Evolutionary conservation across 257 asterid genomes (phyloP), one percentile per base, ranked within the genome.

Genomic region (Solanum medicagineum): DNA sequence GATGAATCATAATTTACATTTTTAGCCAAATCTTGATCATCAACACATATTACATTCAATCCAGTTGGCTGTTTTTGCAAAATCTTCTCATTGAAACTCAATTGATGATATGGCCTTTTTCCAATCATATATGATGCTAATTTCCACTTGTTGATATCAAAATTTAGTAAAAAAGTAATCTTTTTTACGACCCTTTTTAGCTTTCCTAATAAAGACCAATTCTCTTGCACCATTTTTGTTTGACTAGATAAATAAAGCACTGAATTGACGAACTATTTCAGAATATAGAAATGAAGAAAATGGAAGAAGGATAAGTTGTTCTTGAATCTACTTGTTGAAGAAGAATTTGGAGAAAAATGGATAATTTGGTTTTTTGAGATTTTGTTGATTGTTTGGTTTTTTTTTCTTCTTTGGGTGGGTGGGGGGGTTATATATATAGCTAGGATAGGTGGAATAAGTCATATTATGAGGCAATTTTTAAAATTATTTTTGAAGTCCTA

Each of bases 161-260:
- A 88, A 40, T 91, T 88, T 44, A 95, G 83, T 56, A 96, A 84
- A 69, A 95, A 86, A 20, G 81, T 94, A 24, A 96, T 93, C 90
- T 96, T 96, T 84, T 89, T 96, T 89, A 96, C 98, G 4, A 97
- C 97, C 85, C 89, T 91, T 81, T 86, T 94, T 10, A 96, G 89
- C 80, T 94, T 90, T 74, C 91, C 93, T 17, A 96, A 53, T 91
- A 92, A 73, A 6, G 88, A 26, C 95, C 93, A 89, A 11, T 81
- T 77, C 14, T 75, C 92, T 14, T 6, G 69, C 10, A 81, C 90
- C 97, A 93, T 95, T 40, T 71, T 87, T n/a, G 10, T 60, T 22
- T n/a, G 15, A n/a, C 32, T 60, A 4, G 16, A 60, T 0, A 60
- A n/a, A 60, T 60, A 60, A 60, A 60, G 15, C 68, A 60, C 68